Base-by-base conservation (phyloP, 1,284 basidiomycete species). In the Microstroma glucosiphilum region DNA sequence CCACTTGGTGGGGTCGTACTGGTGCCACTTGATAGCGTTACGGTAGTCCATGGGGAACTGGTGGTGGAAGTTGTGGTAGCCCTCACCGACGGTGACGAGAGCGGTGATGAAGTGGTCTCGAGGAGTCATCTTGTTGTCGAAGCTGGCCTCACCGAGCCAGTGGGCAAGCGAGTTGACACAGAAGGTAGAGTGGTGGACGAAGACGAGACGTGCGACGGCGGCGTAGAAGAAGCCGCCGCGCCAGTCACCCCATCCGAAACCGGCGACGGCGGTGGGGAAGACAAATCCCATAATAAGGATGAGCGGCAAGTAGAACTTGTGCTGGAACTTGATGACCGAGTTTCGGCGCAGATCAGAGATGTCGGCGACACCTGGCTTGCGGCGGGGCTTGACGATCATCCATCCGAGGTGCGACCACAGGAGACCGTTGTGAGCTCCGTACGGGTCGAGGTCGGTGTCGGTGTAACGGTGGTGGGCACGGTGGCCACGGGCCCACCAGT, bases 21-120 rank as follows among this genome's bases (percentile, higher is more conserved):
- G 76, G 66, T 75, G 74, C 76, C 76, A 78, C 57, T 71, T 65
- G 40, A 75, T 64, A 17, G 75, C 76, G 61, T 78, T 78, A 19
- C 76, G 70, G 69, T 73, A 77, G 68, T 78, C 76, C 75, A 78
- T 77, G 40, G 76, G 76, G 72, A 78, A 78, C 60, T 78, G 75
- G 66, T 78, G 76, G 69, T 78, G 76, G 72, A 77, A 78, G 66
- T 78, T 78, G 72, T 78, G 76, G 68, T 78, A 78, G 21, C 76
- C 76, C 62, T 78, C 76, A 15, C 76, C 76, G 37, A 78, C 70
- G 42, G 76, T 78, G 56, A 74, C 75, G 17, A 78, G 63, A 12
- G 76, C 76, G 49, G 76, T 78, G 60, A 78, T 68, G 56, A 76
- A 68, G 68, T 78, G 73, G 67, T 78, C 76, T 54, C 76, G 75